phyloP scores from a whole-genome alignment of 495 filamentous ascomycete species.

The Aspergillus panamensis region DNA sequence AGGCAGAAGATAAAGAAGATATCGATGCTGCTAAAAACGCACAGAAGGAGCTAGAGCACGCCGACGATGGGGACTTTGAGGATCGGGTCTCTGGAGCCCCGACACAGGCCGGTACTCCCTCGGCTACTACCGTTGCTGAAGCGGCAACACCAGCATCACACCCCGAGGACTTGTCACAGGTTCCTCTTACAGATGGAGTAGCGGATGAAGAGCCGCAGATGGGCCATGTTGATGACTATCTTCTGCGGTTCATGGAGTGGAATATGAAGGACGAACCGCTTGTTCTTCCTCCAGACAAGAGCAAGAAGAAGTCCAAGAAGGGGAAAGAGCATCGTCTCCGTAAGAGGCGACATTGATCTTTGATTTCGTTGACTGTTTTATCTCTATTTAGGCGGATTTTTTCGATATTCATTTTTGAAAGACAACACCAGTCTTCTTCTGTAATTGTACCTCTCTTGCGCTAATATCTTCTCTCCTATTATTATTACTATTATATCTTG shows the following conservation, averaged over 20 bases:
- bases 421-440: slow-evolving; percentile 4
- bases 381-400: background rate
- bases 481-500: background rate
- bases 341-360: slow-evolving; percentile 36
- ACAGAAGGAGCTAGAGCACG: slow-evolving; percentile 79
- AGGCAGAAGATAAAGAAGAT: slow-evolving; percentile 91
- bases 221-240: slow-evolving; percentile 78
- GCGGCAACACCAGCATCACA: slow-evolving; percentile 16
- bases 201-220: slow-evolving; percentile 34
- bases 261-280: slow-evolving; percentile 75
- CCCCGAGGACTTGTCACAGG: slow-evolving; percentile 11
- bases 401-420: background rate
- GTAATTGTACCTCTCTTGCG: slow-evolving; percentile 3
- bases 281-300: slow-evolving; percentile 75
- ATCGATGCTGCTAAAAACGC: slow-evolving; percentile 80
- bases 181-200: slow-evolving; percentile 30
- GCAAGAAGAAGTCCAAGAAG: slow-evolving; percentile 71
- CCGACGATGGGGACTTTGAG: slow-evolving; percentile 89
- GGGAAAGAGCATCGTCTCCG: slow-evolving; percentile 62
- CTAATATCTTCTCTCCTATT: background rate
- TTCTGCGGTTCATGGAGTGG: slow-evolving; percentile 73
- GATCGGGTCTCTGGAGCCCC: slow-evolving; percentile 51
- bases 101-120: slow-evolving; percentile 31
- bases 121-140: slow-evolving; percentile 22
- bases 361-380: background rate